Base-by-base conservation (phyloP, 176 grass and related monocot genomes). In the Eragrostis curvula region DNA sequence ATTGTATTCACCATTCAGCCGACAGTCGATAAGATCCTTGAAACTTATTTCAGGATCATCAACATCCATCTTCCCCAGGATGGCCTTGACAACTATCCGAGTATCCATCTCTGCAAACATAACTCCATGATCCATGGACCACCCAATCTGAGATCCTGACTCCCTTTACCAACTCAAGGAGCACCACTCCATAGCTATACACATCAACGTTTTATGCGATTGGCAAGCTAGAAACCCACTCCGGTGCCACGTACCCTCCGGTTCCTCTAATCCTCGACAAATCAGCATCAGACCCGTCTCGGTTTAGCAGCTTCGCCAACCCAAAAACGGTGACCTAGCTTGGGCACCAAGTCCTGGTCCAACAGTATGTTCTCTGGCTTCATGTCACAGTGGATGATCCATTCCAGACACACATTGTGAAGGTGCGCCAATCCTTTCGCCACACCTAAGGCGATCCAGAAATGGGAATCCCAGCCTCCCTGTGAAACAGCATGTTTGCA, bases 361-460 rank as follows among this genome's bases (percentile, higher is more conserved):
- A 91, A 36, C 8, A 91, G 27, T 21, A 91, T 91, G 85, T 88
- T 91, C 46, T 76, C 89, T 3, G 89, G 90, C 32, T 92, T 92
- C 80, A 92, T 82, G 68, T 92, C 87, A 50, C 87, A 92, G 41
- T 92, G 87, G 28, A 92, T 73, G 60, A 89, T 81, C 90, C 87
- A 92, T 27, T 92, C 87, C 12, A 92, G 32, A 42, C 90, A 92
- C 60, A 90, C 88, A 3, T 30, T 79, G 16, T 93, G 91, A 49
- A 93, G 78, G 64, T 90, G 90, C 0, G 91, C 85, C 44, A 90
- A 49, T 1, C 91, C 85, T 82, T 59, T 82, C 0, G 88, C 91
- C 21, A 87, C 77, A 9, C 90, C 90, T 0, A 85, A 8, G 0
- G 90, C 86, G 50, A 92, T 92, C 71, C 15, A 50, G 8, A 81